Evolutionary conservation across 2,329 filamentous ascomycete species (phyloP), one percentile per base, ranked within the genome.

Genomic region (Neospermospora avenae): DNA sequence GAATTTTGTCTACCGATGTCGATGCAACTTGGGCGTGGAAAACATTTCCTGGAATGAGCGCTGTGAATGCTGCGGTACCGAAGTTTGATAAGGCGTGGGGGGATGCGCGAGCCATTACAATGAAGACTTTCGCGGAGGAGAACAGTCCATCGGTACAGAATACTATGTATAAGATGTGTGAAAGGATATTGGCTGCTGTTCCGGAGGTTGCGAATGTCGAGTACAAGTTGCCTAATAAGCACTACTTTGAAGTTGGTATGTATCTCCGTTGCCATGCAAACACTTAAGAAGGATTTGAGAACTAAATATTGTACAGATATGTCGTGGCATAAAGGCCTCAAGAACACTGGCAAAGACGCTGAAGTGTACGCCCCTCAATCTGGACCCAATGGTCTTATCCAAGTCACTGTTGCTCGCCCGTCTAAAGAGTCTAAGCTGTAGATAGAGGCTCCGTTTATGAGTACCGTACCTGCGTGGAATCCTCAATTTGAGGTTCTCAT

Each of bases 111-210:
- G 79, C 81, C 56, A 95, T 96, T 74, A 97, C 93, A n/a, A 81
- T 97, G 74, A 89, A 90, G 78, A 90, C 87, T 0, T 99, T 99
- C 71, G 93, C 95, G 44, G 84, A 88, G 72, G 93, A 99, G 72
- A 82, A 92, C 72, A 96, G 91, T 70, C 90, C 95, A 49, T 96
- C 91, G 70, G 95, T 99, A 24, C 95, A 99, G 78, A 88, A 87
- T 70, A 98, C 93, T 63, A 98, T 99, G 95, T 99, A 97, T 81
- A 96, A 97, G 81, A 99, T 99, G 93, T 87, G 84, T 69, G 89
- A 93, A 75, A 80, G 88, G 74, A 96, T 99, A 67, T 80, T 99
- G 56, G 88, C 84, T 8, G 84, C 81, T 22, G 89, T 87, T 24
- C 88, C 91, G 14, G 80, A 87, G 65, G 83, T 92, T 22, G 84